These are phyloP conservation scores for Suhomyces taliae DNA, from an alignment of 1,139 yeast genomes.

Conservation along the genomic window DNA sequence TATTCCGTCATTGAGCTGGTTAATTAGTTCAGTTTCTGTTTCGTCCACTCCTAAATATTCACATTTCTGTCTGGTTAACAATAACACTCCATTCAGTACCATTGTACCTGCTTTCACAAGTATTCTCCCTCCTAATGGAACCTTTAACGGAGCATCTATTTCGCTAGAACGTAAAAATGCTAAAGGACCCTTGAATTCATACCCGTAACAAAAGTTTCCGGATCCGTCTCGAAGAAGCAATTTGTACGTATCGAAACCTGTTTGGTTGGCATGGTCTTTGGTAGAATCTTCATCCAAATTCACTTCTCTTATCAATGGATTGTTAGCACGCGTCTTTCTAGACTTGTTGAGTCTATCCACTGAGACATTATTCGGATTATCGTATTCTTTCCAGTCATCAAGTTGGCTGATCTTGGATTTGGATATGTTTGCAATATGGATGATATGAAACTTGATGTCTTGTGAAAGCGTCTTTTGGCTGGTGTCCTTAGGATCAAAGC, in stretches of 20 bases:
- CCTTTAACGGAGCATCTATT: conserved; percentile 30
- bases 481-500: conserved; percentile 10
- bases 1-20: conserved; percentile 32
- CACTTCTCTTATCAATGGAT: conserved; percentile 33
- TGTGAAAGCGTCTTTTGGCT: conserved; percentile 17
- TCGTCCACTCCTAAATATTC: conserved; percentile 32
- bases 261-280: conserved; percentile 1
- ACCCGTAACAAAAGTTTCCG: conserved; percentile 39
- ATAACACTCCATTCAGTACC: conserved; percentile 35
- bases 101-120: conserved; percentile 33
- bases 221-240: conserved; percentile 33
- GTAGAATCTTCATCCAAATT: conserved; percentile 26
- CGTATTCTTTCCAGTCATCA: conserved; percentile 41
- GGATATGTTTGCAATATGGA: conserved; percentile 38
- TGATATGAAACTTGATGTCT: conserved; percentile 29
- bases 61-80: conserved; percentile 32
- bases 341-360: conserved; percentile 36
- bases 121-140: conserved; percentile 42
- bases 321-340: conserved; percentile 4
- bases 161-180: conserved; percentile 29
- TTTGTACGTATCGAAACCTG: conserved; percentile 26
- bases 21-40: conserved; percentile 23
- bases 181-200: conserved; percentile 38
- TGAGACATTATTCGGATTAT: conserved; percentile 41
- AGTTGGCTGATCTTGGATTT: conserved; percentile 35